phyloP scores from a whole-genome alignment of 495 filamentous ascomycete genomes.

The Elasticomyces elasticus region DNA sequence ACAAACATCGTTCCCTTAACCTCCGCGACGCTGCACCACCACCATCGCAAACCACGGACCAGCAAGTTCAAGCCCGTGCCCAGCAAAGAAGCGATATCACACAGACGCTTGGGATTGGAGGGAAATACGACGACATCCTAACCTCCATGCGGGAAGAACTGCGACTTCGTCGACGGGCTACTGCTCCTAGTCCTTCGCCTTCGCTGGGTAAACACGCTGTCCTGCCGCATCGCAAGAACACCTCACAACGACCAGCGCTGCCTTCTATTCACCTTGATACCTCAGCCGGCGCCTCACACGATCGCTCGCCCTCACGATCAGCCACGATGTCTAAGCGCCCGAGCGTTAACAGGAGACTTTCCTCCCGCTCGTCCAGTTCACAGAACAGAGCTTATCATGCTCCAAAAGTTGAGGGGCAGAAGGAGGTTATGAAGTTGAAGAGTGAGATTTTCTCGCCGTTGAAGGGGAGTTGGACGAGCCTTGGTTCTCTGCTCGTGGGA shows the following conservation, averaged over 20 bases:
- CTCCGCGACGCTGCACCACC: too few species aligned
- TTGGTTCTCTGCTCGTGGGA: neutral
- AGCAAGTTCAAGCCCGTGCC: too few species aligned
- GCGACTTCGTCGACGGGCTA: conserved; percentile 1
- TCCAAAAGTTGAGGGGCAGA: conserved; percentile 13
- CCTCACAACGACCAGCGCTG: neutral
- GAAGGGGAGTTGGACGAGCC: conserved; percentile 6
- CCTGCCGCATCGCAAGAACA: too few species aligned
- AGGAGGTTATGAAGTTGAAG: conserved; percentile 14
- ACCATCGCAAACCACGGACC: neutral
- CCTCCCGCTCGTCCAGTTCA: conserved; percentile 5
- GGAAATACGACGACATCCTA: conserved; percentile 16
- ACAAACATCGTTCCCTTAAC: conserved; percentile 16
- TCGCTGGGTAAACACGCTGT: neutral
- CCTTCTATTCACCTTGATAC: conserved; percentile 5
- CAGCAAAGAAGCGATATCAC: conserved; percentile 6
- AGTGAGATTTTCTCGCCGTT: conserved; percentile 21
- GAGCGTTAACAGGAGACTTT: neutral
- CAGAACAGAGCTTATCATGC: conserved; percentile 3
- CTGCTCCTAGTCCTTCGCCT: neutral
- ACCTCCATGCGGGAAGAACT: conserved; percentile 21
- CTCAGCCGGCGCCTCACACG: conserved; percentile 1
- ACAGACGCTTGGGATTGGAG: neutral
- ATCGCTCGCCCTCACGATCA: conserved; percentile 12
- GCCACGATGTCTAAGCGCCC: conserved; percentile 14